Conservation (phyloP, 78 protist species). For the Parvularia atlantis region DNA sequence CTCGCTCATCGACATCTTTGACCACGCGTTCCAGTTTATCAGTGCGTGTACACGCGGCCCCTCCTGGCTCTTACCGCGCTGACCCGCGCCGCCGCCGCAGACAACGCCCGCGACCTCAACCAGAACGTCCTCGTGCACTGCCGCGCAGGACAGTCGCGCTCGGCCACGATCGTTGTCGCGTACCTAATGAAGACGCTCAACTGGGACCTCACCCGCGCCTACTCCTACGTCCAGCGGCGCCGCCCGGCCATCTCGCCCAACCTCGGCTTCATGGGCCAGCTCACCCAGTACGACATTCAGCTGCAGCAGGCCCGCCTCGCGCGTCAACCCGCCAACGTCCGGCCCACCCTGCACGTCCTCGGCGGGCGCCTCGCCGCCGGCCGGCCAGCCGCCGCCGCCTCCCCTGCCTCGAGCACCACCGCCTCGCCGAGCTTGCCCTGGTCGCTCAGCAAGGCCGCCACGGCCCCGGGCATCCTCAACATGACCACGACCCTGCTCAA, state of each 20-base stretch:
- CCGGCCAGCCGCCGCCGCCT: no score
- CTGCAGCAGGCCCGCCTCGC: no score
- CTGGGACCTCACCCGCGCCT: not conserved
- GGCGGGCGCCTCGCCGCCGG: no score
- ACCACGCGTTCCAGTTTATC: not conserved
- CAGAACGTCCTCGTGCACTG: conserved; percentile 4
- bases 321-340: no score
- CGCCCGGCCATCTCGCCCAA: not conserved
- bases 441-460: no score
- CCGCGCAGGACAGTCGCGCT: conserved; percentile 3
- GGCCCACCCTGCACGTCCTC: no score
- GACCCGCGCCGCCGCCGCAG: not conserved
- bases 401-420: no score
- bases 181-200: not conserved
- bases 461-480: no score
- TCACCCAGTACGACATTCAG: no score
- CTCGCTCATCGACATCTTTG: not conserved
- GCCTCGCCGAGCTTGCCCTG: no score
- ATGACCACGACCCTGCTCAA: no score
- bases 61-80: not conserved
- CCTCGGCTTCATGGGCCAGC: conserved; percentile 1
- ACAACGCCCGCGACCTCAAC: not conserved
- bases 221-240: not conserved
- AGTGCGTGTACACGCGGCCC: no score
- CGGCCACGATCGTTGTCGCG: conserved; percentile 1